Base-by-base conservation (phyloP, 176 grass and related monocot genomes). In the Stipa capillata region DNA sequence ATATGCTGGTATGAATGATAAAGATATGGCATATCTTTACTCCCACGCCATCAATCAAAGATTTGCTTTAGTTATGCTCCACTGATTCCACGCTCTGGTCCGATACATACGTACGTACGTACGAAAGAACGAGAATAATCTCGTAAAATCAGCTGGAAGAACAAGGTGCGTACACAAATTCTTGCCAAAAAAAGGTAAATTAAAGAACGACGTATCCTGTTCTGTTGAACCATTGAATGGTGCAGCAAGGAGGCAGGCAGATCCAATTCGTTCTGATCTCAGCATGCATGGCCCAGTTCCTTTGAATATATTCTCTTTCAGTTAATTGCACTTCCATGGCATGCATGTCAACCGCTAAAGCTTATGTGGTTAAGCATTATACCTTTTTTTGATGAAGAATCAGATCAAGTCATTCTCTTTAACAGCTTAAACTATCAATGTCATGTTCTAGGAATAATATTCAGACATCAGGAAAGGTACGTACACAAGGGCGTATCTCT, bases 231-330 rank as follows among this genome's bases (percentile, higher is more conserved):
- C 65, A 85, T 17, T 72, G 66, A 43, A 23, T 2, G 35, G 74
- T 24, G 24, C 43, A n/a, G 39, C n/a, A n/a, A n/a, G n/a, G n/a
- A n/a, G n/a, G n/a, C n/a, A n/a, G n/a, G n/a, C n/a, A n/a, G n/a
- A 2, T 51, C 41, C 59, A 0, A 11, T 33, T 8, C 33, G 9
- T 57, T 57, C 31, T 67, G 69, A 74, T 65, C 58, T 73, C 57
- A 48, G 36, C 84, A 57, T 23, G 69, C 28, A 57, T 35, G 14
- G 12, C 7, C 44, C 37, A 77, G 43, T 27, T 28, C 42, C 73
- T 78, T 69, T 69, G 82, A 73, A 78, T 47, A 49, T 70, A 70
- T 78, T 70, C 74, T 65, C 58, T 7, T n/a, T n/a, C n/a, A n/a
- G n/a, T n/a, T n/a, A n/a, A n/a, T n/a, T n/a, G n/a, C n/a, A n/a